A percentile compares a stretch with the other conserved stretches of the same genome.
phyloP scores from a whole-genome alignment of 768 basidiomycete species.

The Podaxis carcinomalis region DNA sequence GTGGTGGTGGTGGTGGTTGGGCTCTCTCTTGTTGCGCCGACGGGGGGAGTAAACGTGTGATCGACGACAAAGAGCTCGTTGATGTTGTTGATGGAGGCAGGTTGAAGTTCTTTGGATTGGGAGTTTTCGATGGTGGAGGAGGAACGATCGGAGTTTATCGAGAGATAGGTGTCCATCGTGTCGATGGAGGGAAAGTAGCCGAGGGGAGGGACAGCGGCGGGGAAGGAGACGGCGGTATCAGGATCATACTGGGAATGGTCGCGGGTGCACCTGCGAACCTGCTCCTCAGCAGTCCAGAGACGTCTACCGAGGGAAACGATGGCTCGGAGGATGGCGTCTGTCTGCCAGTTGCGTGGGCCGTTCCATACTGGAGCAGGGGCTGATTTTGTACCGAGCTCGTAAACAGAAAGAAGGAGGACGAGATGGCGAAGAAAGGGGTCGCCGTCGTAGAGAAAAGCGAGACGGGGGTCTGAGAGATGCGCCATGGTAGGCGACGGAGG shows the following conservation, averaged over 20 bases:
- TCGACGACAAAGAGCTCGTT: slow-evolving; percentile 11
- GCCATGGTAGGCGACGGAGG: neutral
- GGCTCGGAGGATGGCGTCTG: slow-evolving; percentile 49
- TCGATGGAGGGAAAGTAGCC: slow-evolving; percentile 2
- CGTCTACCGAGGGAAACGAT: slow-evolving; percentile 46
- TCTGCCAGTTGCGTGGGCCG: slow-evolving; percentile 53
- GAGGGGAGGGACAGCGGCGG: slow-evolving; percentile 4
- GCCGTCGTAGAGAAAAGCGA: slow-evolving; percentile 6
- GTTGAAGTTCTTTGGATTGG: neutral
- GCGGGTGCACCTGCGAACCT: neutral
- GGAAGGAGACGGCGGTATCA: slow-evolving; percentile 1
- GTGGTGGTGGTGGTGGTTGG: neutral
- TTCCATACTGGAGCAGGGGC: slow-evolving; percentile 45
- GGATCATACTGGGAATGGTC: slow-evolving; percentile 6
- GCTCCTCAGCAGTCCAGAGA: slow-evolving; percentile 54
- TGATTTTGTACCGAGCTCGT: slow-evolving; percentile 38
- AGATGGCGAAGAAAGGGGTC: slow-evolving; percentile 38
- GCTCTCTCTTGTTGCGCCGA: slow-evolving; percentile 20
- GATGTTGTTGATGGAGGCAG: neutral
- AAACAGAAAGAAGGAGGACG: slow-evolving; percentile 52
- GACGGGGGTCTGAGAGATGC: neutral
- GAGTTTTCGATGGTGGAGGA: neutral
- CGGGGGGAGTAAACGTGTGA: slow-evolving; percentile 27
- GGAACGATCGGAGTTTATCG: neutral
- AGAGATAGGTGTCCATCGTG: neutral